phyloP scores from a whole-genome alignment of 768 basidiomycete species.

The Megacollybia marginata region DNA sequence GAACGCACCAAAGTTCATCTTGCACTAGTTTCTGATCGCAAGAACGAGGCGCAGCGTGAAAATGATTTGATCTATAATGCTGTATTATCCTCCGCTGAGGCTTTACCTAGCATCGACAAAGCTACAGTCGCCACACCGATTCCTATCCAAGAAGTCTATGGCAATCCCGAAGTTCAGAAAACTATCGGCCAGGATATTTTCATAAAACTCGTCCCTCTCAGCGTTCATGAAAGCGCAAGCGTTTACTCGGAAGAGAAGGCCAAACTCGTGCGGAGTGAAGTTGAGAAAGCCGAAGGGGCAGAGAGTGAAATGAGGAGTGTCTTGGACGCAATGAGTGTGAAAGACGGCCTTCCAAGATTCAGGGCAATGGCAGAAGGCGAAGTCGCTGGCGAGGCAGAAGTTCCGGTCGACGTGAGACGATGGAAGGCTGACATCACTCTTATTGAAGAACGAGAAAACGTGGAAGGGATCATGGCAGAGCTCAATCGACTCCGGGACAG shows the following conservation, averaged over 20 bases:
- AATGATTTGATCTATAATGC: conserved; percentile 98
- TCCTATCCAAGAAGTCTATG: conserved; percentile 92
- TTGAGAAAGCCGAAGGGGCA: conserved; percentile 77
- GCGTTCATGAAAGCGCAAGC: conserved; percentile 92
- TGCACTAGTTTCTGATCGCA: conserved; percentile 68
- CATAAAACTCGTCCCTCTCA: conserved; percentile 77
- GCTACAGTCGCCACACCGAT: conserved; percentile 75
- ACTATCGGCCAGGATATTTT: conserved; percentile 93
- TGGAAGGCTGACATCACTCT: conserved; percentile 69
- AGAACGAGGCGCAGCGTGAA: conserved; percentile 72
- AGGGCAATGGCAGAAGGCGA: conserved; percentile 64
- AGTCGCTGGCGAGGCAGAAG: conserved; percentile 53
- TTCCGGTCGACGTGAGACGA: conserved; percentile 62
- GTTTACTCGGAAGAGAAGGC: conserved; percentile 99
- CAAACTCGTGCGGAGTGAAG: conserved; percentile 83
- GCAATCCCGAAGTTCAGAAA: conserved; percentile 85
- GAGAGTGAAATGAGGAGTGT: conserved; percentile 76
- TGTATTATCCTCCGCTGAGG: conserved; percentile 70
- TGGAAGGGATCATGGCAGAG: conserved; percentile 55
- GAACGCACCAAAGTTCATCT: conserved; percentile 83
- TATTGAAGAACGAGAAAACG: conserved; percentile 61
- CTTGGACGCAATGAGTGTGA: conserved; percentile 77
- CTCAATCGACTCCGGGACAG: conserved; percentile 50
- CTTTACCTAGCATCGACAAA: conserved; percentile 79
- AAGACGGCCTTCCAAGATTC: conserved; percentile 60